phyloP scores from a whole-genome alignment of 179 eudicot genomes.

The Beta corolliflora region DNA sequence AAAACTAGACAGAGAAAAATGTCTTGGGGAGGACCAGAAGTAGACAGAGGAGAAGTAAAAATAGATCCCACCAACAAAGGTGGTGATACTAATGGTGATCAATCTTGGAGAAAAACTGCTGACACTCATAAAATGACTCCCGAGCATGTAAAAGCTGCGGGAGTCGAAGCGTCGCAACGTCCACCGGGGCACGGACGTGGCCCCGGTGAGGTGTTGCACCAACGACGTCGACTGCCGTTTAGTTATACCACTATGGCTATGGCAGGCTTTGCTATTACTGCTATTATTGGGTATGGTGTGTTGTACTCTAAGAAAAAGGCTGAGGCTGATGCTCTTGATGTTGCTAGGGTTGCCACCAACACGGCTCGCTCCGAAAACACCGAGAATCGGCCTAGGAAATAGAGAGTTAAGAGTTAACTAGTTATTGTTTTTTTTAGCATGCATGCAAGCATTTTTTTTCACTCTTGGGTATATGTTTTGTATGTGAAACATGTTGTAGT shows the following conservation, averaged over 20 bases:
- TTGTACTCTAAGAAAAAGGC: conserved; percentile 56
- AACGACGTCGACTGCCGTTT: conserved; percentile 46
- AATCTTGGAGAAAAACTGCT: conserved; percentile 55
- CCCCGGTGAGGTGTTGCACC: conserved; percentile 65
- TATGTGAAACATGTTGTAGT: no score
- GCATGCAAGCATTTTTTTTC: no score
- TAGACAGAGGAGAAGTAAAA: conserved; percentile 5
- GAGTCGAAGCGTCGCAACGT: conserved; percentile 49
- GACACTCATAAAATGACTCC: conserved; percentile 67
- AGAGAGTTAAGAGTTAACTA: not conserved
- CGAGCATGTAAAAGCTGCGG: conserved; percentile 50
- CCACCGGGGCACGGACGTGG: conserved; percentile 42
- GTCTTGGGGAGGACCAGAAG: conserved; percentile 33
- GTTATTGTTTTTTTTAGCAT: not conserved
- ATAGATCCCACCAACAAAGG: conserved; percentile 12
- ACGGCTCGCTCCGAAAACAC: conserved; percentile 42
- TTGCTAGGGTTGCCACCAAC: conserved; percentile 47
- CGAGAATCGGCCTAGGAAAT: conserved; percentile 29
- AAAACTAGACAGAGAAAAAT: not conserved
- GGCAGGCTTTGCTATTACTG: conserved; percentile 42
- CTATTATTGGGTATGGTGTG: conserved; percentile 40
- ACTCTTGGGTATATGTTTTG: no score
- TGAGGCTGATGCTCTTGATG: conserved; percentile 48
- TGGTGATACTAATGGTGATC: conserved; percentile 13
- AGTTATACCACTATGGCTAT: conserved; percentile 38